These are phyloP conservation scores for Calycina herbarum DNA, from an alignment of 2,329 filamentous ascomycete genomes.

Conservation along the genomic window DNA sequence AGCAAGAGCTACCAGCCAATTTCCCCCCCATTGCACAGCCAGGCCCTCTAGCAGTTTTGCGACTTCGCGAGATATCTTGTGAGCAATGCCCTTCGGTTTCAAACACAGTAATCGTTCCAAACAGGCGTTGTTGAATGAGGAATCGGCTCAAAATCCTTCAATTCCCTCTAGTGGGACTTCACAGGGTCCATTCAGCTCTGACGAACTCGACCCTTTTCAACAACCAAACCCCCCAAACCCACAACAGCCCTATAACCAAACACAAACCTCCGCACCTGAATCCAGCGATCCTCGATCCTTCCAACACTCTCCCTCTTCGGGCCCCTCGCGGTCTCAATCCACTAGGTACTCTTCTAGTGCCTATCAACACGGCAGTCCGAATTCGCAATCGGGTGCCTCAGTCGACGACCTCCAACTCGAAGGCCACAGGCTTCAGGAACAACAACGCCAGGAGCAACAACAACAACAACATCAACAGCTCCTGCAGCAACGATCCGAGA, in stretches of 20 bases:
- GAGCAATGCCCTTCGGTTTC: slow-evolving; percentile 36
- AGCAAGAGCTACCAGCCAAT: no score
- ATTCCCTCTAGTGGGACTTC: background rate
- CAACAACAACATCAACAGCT: background rate
- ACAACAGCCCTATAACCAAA: slow-evolving; percentile 33
- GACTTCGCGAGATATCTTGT: slow-evolving; percentile 11
- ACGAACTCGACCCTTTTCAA: background rate
- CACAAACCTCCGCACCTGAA: slow-evolving; percentile 22
- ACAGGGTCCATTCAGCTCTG: background rate
- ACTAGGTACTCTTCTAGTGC: slow-evolving; percentile 27
- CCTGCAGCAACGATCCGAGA: slow-evolving; percentile 3
- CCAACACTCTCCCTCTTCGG: slow-evolving; percentile 21
- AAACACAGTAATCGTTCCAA: slow-evolving; percentile 39
- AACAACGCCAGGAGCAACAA: slow-evolving; percentile 12
- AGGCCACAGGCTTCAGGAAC: slow-evolving; percentile 26
- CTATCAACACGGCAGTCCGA: slow-evolving; percentile 26
- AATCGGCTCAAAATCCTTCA: slow-evolving; percentile 19
- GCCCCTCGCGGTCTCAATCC: slow-evolving; percentile 31
- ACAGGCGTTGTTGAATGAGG: slow-evolving; percentile 33
- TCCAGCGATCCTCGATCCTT: slow-evolving; percentile 26
- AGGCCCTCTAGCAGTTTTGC: background rate
- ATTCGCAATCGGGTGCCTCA: slow-evolving; percentile 24
- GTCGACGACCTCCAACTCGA: slow-evolving; percentile 31
- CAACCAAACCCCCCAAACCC: background rate
- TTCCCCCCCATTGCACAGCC: slow-evolving; percentile 5